These are phyloP conservation scores for Cornus suecica DNA, from an alignment of 148 eudicot species.

Conservation along the genomic window DNA sequence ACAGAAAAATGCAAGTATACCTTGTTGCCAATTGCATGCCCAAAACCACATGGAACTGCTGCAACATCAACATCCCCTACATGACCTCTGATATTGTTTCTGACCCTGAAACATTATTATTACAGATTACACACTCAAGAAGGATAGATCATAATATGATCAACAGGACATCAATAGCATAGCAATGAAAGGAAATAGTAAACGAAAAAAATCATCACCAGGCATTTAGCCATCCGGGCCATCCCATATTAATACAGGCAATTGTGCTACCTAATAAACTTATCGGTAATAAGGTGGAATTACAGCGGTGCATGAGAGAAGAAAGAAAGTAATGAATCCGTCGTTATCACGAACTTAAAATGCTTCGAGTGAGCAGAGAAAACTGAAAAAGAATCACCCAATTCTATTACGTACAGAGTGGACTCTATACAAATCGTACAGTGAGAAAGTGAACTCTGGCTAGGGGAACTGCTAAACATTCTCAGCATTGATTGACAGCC, in stretches of 20 bases:
- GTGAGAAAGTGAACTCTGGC: not conserved
- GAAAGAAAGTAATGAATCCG: not conserved
- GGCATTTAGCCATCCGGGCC: not conserved
- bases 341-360: not conserved
- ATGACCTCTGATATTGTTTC: conserved; percentile 54
- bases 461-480: not conserved
- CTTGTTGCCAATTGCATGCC: conserved; percentile 95
- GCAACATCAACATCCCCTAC: conserved; percentile 90
- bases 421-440: not conserved
- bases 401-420: not conserved
- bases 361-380: not conserved
- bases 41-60: conserved; percentile 97
- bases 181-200: not conserved
- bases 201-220: not conserved
- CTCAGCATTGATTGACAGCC: not conserved
- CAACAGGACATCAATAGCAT: not conserved
- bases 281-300: not conserved
- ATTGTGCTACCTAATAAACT: not conserved
- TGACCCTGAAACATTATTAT: conserved; percentile 55
- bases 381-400: not conserved
- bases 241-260: not conserved
- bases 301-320: not conserved
- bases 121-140: conserved; percentile 3
- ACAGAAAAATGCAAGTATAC: conserved; percentile 30
- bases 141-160: not conserved